These are phyloP conservation scores for Ogataea salicorniae DNA, from an alignment of 805 yeast genomes.

Conservation along the genomic window DNA sequence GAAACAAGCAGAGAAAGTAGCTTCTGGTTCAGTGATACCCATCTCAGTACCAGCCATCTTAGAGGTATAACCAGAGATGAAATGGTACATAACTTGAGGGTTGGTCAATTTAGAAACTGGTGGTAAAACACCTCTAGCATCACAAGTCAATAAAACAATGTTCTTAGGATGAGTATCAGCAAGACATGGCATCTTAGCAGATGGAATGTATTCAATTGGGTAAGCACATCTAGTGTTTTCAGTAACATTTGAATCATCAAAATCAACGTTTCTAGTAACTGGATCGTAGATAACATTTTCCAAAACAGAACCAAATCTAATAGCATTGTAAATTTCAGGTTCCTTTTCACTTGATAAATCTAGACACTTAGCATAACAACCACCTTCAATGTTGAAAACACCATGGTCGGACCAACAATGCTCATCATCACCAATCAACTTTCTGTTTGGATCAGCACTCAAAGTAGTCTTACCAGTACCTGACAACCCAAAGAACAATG, in stretches of 20 bases:
- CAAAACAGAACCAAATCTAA: slow-evolving; percentile 88
- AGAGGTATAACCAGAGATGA: slow-evolving; percentile 96
- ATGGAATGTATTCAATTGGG: slow-evolving; percentile 95
- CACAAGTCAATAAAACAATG: slow-evolving; percentile 90
- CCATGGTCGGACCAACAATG: slow-evolving; percentile 99
- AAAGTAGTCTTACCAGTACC: slow-evolving; percentile 98
- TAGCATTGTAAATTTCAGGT: slow-evolving; percentile 95
- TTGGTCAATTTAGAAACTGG: slow-evolving; percentile 92
- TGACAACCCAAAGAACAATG: slow-evolving; percentile 92
- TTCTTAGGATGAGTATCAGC: slow-evolving; percentile 89
- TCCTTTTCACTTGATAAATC: slow-evolving; percentile 87
- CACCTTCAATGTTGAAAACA: slow-evolving; percentile 99
- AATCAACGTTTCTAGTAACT: slow-evolving; percentile 75
- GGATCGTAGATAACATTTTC: slow-evolving; percentile 91
- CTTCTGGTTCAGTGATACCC: slow-evolving; percentile 97
- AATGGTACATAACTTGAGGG: slow-evolving; percentile 98
- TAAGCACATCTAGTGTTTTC: slow-evolving; percentile 98
- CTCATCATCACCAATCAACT: slow-evolving; percentile 96
- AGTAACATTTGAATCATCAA: slow-evolving; percentile 73
- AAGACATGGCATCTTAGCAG: slow-evolving; percentile 92
- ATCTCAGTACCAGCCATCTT: slow-evolving; percentile 99
- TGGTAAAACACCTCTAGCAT: slow-evolving; percentile 96
- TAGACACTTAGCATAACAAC: slow-evolving; percentile 97
- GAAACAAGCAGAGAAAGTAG: slow-evolving; percentile 96
- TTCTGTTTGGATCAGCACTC: slow-evolving; percentile 92